Conservation (phyloP, 331 rosid species). For the Saraca asoca region DNA sequence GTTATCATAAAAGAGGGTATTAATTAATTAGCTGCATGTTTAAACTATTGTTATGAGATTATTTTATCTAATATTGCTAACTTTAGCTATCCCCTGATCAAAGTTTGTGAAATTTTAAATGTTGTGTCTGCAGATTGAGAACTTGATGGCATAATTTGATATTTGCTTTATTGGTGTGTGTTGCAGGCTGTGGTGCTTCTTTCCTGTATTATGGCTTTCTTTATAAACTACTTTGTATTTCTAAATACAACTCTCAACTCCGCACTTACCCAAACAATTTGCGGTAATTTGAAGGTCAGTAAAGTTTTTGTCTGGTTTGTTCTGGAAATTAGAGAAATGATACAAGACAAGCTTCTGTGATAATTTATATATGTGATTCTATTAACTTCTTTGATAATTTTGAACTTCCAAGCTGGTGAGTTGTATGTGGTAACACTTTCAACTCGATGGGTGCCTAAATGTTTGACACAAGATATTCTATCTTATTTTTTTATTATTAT, state of each 20-base stretch:
- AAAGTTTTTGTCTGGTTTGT: background rate
- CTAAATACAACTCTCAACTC: constrained; percentile 73
- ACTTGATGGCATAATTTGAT: constrained; percentile 31
- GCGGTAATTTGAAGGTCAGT: constrained; percentile 72
- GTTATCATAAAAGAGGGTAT: background rate
- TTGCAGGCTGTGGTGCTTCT: constrained; percentile 69
- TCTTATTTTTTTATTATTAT: too few relatives aligned
- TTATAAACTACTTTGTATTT: constrained; percentile 70
- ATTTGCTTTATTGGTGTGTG: constrained; percentile 32
- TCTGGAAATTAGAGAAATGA: background rate
- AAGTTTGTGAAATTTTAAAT: too few relatives aligned
- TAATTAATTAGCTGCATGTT: constrained; percentile 13
- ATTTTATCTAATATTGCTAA: background rate
- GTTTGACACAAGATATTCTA: too few relatives aligned
- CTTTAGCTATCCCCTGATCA: too few relatives aligned
- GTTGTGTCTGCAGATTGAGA: background rate
- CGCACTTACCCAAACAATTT: constrained; percentile 79
- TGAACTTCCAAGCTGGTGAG: background rate
- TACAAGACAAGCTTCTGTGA: too few relatives aligned
- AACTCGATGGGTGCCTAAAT: too few relatives aligned
- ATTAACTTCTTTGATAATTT: background rate
- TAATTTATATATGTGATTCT: background rate
- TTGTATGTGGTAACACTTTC: background rate
- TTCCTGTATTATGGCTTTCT: constrained; percentile 67
- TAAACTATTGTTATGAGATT: background rate